Percentiles rank a stretch among this genome's conserved stretches.
Evolutionary conservation across 345 rosid species (phyloP).

Genomic region (Eucalyptus sp.): DNA sequence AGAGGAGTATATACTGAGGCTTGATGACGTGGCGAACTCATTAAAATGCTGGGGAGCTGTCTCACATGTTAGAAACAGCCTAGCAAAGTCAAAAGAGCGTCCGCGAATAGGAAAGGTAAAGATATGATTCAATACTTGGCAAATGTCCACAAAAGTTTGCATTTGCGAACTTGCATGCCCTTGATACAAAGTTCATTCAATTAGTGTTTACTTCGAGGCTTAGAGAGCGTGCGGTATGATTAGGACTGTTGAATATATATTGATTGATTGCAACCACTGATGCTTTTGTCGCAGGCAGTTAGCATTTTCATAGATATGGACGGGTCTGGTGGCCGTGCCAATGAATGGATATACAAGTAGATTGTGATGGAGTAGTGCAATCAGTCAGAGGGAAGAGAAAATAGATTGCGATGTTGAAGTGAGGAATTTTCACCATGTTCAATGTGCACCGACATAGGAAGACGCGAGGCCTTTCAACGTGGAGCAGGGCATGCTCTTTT

Average conservation of each 20-base stretch:
- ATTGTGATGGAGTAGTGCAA: not conserved
- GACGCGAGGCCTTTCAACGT: not conserved
- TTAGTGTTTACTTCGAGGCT: not conserved
- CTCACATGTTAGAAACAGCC: constrained; percentile 81
- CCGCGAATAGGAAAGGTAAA: constrained; percentile 88
- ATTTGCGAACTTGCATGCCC: not conserved
- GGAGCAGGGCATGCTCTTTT: not conserved
- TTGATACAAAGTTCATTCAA: not conserved
- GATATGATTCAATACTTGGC: not conserved
- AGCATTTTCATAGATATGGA: constrained; percentile 98
- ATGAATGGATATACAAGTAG: constrained; percentile 96
- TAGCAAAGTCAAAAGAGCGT: constrained; percentile 74
- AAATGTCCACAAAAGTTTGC: not conserved
- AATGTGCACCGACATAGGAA: not conserved
- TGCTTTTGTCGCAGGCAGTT: constrained; percentile 59
- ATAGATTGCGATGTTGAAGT: not conserved
- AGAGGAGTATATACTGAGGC: constrained; percentile 90
- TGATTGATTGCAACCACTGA: not conserved
- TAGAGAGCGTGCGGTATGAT: not conserved
- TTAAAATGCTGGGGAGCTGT: constrained; percentile 97
- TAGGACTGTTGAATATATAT: not conserved
- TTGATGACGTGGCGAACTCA: constrained; percentile 85
- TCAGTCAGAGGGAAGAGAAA: not conserved
- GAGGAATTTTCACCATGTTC: not conserved
- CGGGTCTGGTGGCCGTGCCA: constrained; percentile 82